A percentile compares a stretch with the other conserved stretches of the same genome.
Evolutionary conservation across 176 grass and related monocot genomes (phyloP).

Genomic region (Canna indica): DNA sequence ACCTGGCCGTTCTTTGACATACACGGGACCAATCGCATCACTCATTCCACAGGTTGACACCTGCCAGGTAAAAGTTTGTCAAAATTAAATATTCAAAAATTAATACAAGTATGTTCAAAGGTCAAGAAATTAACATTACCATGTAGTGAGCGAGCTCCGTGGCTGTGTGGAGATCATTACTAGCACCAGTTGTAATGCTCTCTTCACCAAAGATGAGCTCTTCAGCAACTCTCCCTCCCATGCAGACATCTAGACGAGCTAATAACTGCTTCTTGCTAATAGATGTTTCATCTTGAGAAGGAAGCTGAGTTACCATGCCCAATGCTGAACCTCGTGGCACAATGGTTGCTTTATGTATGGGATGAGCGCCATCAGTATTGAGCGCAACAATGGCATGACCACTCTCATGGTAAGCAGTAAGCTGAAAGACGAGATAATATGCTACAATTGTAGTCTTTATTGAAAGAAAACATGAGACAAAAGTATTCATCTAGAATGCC

Average conservation of each 20-base stretch:
- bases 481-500: neutral
- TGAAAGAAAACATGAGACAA: slow-evolving; percentile 17
- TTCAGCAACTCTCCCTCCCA: slow-evolving; percentile 96
- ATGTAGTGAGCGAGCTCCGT: slow-evolving; percentile 98
- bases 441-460: slow-evolving; percentile 3
- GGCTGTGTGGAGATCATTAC: slow-evolving; percentile 82
- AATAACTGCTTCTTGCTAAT: slow-evolving; percentile 94
- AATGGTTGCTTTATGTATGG: slow-evolving; percentile 95
- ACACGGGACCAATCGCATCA: slow-evolving; percentile 74
- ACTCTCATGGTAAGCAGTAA: slow-evolving; percentile 99
- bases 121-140: slow-evolving; percentile 39
- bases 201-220: slow-evolving; percentile 98
- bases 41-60: slow-evolving; percentile 99
- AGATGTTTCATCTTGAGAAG: slow-evolving; percentile 92
- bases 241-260: slow-evolving; percentile 97
- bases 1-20: slow-evolving; percentile 75
- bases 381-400: slow-evolving; percentile 97
- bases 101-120: neutral
- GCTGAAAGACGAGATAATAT: slow-evolving; percentile 32
- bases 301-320: slow-evolving; percentile 97
- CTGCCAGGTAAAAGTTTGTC: slow-evolving; percentile 24
- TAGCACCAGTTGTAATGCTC: slow-evolving; percentile 86
- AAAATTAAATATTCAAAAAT: slow-evolving; percentile 15
- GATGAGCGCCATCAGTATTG: slow-evolving; percentile 82
- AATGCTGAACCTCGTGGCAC: slow-evolving; percentile 87